These are phyloP conservation scores for Climacium dendroides DNA, from an alignment of 225 moss, liverwort and hornwort genomes.

Conservation along the genomic window DNA sequence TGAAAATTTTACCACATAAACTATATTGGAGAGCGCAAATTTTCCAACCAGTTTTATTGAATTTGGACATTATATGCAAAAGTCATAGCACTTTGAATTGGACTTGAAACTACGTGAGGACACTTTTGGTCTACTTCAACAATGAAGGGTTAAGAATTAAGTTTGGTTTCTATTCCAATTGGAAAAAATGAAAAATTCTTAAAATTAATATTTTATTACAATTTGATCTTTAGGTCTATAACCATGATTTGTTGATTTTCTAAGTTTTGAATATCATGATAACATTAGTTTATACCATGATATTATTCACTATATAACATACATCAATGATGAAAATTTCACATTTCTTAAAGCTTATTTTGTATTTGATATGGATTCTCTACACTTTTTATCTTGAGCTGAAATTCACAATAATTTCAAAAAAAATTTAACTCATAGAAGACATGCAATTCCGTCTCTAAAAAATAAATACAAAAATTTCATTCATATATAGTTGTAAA, in stretches of 20 bases:
- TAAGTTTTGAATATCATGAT: background rate
- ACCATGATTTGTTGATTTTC: background rate
- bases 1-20: no score
- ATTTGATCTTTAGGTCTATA: background rate
- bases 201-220: background rate
- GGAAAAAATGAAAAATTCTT: background rate
- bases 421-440: background rate
- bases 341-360: background rate
- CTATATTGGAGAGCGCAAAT: no score
- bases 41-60: no score
- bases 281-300: no score
- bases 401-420: no score
- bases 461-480: no score
- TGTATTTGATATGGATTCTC: background rate
- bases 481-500: background rate
- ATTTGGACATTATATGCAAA: no score
- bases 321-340: background rate
- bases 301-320: background rate
- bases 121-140: no score
- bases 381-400: no score
- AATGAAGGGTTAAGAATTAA: no score
- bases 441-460: background rate
- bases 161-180: background rate
- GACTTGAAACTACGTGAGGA: no score
- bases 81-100: no score